phyloP scores from a whole-genome alignment of 139 green algal genomes.

The Micromonas pusilla region DNA sequence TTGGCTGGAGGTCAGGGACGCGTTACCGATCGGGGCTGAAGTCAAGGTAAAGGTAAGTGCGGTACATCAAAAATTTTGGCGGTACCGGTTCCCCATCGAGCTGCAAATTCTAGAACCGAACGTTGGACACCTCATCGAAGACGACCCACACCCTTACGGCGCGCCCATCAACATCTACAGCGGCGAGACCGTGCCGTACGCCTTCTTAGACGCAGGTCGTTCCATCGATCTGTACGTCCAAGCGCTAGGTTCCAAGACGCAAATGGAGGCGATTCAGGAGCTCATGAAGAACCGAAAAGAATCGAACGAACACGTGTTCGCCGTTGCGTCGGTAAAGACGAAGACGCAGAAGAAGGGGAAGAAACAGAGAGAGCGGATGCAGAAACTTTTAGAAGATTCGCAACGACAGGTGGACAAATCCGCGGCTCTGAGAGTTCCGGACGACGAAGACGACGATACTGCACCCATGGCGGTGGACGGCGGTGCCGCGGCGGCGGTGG shows the following conservation, averaged over 20 bases:
- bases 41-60: slow-evolving; percentile 2
- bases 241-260: too few species aligned
- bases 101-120: not conserved
- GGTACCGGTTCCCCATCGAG: slow-evolving; percentile 4
- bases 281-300: too few species aligned
- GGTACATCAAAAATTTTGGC: not conserved
- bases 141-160: not conserved
- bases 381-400: too few species aligned
- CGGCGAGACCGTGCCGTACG: not conserved
- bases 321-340: too few species aligned
- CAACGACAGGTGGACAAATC: not conserved
- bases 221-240: not conserved
- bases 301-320: too few species aligned
- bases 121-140: not conserved
- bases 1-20: not conserved
- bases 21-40: not conserved
- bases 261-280: not conserved
- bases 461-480: not conserved
- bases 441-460: not conserved
- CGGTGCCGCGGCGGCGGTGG: not conserved
- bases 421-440: not conserved
- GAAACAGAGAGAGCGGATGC: too few species aligned
- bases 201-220: slow-evolving; percentile 3
- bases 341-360: not conserved
- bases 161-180: slow-evolving; percentile 17